Conservation (phyloP, 805 yeast species). For the Sugiyamaella boreocaroliniensis region DNA sequence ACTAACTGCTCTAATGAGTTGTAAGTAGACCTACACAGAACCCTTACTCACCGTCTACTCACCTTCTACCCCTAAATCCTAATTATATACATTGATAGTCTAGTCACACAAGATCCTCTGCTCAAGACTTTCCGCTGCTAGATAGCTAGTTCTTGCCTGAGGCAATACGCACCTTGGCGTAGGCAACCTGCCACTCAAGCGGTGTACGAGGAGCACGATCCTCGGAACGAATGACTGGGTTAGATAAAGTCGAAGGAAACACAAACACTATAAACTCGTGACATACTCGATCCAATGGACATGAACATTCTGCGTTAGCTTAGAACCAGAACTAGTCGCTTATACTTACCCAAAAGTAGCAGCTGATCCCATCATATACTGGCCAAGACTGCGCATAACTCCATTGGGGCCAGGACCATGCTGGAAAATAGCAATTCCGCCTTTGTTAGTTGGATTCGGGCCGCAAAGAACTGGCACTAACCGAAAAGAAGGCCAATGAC, state of each 20-base stretch:
- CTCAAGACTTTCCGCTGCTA: too few species aligned
- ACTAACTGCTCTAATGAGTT: too few species aligned
- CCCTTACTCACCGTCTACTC: too few species aligned
- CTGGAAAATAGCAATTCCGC: slow-evolving; percentile 77
- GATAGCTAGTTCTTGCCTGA: too few species aligned
- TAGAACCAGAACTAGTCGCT: background rate
- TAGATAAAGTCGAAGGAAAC: background rate
- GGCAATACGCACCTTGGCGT: background rate
- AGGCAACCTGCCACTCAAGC: slow-evolving; percentile 25
- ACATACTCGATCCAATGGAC: slow-evolving; percentile 72
- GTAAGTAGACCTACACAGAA: too few species aligned
- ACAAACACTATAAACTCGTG: background rate
- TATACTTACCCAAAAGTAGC: slow-evolving; percentile 73
- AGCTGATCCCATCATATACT: slow-evolving; percentile 92
- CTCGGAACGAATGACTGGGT: slow-evolving; percentile 32
- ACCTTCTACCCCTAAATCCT: too few species aligned
- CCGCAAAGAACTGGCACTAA: slow-evolving; percentile 9
- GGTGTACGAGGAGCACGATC: slow-evolving; percentile 21
- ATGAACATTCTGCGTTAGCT: slow-evolving; percentile 50
- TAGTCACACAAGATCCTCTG: too few species aligned
- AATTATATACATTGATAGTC: too few species aligned
- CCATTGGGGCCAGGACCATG: slow-evolving; percentile 99
- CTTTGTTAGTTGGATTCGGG: slow-evolving; percentile 10
- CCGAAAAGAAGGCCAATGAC: slow-evolving; percentile 94
- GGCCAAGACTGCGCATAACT: slow-evolving; percentile 91